Base-by-base conservation (phyloP, 2,329 filamentous ascomycete genomes). In the Dothiorella sarmentorum region DNA sequence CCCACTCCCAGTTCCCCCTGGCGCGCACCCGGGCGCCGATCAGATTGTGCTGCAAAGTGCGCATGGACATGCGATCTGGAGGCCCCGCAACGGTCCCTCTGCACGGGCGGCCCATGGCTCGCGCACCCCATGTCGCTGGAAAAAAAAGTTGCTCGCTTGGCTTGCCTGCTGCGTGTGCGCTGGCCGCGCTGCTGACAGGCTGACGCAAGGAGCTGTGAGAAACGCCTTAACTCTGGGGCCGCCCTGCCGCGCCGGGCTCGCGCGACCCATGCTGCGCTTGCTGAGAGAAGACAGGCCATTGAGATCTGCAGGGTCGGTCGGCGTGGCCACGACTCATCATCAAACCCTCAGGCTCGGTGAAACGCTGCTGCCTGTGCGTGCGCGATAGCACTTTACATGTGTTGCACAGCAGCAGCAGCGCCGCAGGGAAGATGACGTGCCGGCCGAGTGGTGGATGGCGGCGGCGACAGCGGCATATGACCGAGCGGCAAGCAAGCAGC, bases 381-480 rank as follows among this genome's bases (percentile, higher is more conserved):
- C n/a, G n/a, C n/a, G n/a, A n/a, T n/a, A n/a, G n/a, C n/a, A n/a
- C n/a, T n/a, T n/a, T n/a, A n/a, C n/a, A n/a, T n/a, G n/a, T n/a
- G 47, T 51, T 10, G 47, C 47, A 51, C 47, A 18, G 43, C 43
- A 58, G 42, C n/a, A n/a, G n/a, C n/a, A n/a, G n/a, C 35, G 56
- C 27, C 26, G 26, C 42, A 43, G 17, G 43, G 44, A 58, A 51
- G 33, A 58, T 58, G 56, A 58, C 56, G 56, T 58, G 52, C 45
- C 43, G 43, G 35, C 43, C 35, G n/a, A 11, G 38, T 56, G 49
- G 33, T 27, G 49, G 18, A 15, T 33, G 27, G 10, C 22, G 26
- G 40, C 31, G 27, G 35, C 35, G 35, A 29, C 51, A 20, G 40
- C 55, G 55, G 40, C 55, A 47, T 53, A 56, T 56, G 52, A 56